phyloP scores from a whole-genome alignment of 352 stramenopile species.

The Phytopythium oedochilum region DNA sequence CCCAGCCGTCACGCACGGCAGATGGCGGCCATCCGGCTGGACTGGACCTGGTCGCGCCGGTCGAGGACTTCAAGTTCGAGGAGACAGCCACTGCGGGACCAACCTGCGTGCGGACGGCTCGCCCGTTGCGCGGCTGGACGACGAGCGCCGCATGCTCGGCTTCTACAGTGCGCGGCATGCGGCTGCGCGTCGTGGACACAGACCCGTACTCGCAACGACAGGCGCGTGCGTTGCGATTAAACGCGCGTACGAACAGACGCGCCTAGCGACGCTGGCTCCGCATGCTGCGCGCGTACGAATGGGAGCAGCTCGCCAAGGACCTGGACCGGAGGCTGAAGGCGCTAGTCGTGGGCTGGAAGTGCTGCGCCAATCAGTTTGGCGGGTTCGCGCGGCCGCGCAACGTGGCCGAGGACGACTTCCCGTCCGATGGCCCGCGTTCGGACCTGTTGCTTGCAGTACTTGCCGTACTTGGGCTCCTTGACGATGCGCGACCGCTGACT shows the following conservation, averaged over 20 bases:
- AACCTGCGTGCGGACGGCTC: slow-evolving; percentile 67
- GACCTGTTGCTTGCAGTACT: too few species aligned
- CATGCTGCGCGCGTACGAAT: slow-evolving; percentile 95
- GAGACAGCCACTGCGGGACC: slow-evolving; percentile 95
- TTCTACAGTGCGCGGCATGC: slow-evolving; percentile 93
- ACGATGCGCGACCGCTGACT: too few species aligned
- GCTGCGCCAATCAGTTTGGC: slow-evolving; percentile 90
- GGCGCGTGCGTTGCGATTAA: too few species aligned
- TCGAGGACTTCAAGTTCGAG: slow-evolving; percentile 88
- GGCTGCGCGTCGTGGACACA: slow-evolving; percentile 94
- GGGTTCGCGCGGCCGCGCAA: slow-evolving; percentile 95
- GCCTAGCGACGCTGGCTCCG: too few species aligned
- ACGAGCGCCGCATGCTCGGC: slow-evolving; percentile 84
- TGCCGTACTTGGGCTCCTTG: too few species aligned
- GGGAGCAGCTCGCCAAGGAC: slow-evolving; percentile 94
- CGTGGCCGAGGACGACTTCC: slow-evolving; percentile 93
- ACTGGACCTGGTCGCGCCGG: slow-evolving; percentile 93
- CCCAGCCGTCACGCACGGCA: slow-evolving; percentile 96
- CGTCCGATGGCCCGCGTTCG: slow-evolving; percentile 69
- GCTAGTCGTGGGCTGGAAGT: slow-evolving; percentile 86
- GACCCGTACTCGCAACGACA: slow-evolving; percentile 97
- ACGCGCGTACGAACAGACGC: too few species aligned
- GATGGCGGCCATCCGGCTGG: slow-evolving; percentile 97
- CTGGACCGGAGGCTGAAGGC: slow-evolving; percentile 92
- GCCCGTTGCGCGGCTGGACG: slow-evolving; percentile 42